These are phyloP conservation scores for Suillus lakei DNA, from an alignment of 768 basidiomycete species.

Conservation along the genomic window DNA sequence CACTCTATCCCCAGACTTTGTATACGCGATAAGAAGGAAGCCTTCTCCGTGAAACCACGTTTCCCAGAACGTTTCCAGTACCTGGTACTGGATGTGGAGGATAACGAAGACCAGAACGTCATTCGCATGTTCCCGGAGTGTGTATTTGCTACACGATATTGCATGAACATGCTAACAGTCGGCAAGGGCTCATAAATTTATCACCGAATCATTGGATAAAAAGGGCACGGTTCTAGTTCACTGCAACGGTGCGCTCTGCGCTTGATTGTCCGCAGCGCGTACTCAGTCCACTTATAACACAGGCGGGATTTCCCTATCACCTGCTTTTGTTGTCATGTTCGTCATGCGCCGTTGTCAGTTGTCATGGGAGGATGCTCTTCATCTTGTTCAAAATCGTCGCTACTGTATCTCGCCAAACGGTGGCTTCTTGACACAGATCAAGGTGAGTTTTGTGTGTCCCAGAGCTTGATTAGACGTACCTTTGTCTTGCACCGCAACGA, in stretches of 20 bases:
- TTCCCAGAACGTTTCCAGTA: conserved; percentile 83
- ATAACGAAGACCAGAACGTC: conserved; percentile 94
- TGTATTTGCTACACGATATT: conserved; percentile 25
- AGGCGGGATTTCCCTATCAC: conserved; percentile 90
- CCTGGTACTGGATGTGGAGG: conserved; percentile 83
- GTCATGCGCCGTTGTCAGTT: conserved; percentile 85
- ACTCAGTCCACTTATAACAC: conserved; percentile 5
- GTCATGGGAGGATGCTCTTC: conserved; percentile 88
- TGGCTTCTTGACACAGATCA: conserved; percentile 91
- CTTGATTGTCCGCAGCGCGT: neutral
- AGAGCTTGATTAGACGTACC: neutral
- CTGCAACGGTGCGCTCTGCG: conserved; percentile 70
- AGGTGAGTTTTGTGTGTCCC: conserved; percentile 50
- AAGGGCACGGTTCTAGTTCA: conserved; percentile 86
- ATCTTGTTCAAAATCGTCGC: conserved; percentile 86
- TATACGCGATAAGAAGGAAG: conserved; percentile 88
- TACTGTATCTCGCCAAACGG: conserved; percentile 95
- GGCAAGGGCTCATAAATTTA: conserved; percentile 74
- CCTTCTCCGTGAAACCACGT: conserved; percentile 86
- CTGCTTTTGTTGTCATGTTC: conserved; percentile 91
- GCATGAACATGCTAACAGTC: conserved; percentile 6
- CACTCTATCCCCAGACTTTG: conserved; percentile 62
- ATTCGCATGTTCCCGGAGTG: conserved; percentile 90
- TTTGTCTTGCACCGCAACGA: neutral
- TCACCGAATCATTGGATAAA: conserved; percentile 58